These are phyloP conservation scores for Hemisphaericaspora nanyangensis DNA, from an alignment of 805 yeast genomes.

Conservation along the genomic window DNA sequence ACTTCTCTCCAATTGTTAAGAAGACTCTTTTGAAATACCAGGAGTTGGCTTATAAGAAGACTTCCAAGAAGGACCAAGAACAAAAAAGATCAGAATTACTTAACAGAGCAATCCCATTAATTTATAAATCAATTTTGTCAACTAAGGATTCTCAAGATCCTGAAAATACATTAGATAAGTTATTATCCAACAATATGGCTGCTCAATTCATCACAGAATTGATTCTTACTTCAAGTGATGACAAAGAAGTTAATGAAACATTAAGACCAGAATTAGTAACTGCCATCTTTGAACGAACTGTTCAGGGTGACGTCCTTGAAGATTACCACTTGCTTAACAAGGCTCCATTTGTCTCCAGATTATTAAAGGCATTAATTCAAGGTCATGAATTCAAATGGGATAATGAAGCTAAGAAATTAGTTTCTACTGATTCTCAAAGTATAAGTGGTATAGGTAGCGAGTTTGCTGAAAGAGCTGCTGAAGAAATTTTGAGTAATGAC, in stretches of 20 bases:
- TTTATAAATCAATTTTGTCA: conserved; percentile 50
- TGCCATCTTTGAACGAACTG: conserved; percentile 49
- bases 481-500: conserved; percentile 48
- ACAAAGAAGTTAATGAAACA: conserved; percentile 33
- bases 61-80: conserved; percentile 82
- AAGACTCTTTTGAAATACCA: conserved; percentile 60
- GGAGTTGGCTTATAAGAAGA: conserved; percentile 50
- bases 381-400: conserved; percentile 80
- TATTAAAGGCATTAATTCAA: conserved; percentile 72
- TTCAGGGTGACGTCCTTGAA: conserved; percentile 63
- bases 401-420: conserved; percentile 41
- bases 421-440: conserved; percentile 37
- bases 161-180: conserved; percentile 42
- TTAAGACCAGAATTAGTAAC: conserved; percentile 49
- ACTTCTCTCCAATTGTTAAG: conserved; percentile 67
- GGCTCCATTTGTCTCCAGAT: conserved; percentile 67
- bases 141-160: conserved; percentile 18
- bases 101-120: conserved; percentile 58
- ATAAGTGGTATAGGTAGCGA: conserved; percentile 51
- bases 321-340: conserved; percentile 66
- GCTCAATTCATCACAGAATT: conserved; percentile 81
- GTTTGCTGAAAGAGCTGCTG: conserved; percentile 53
- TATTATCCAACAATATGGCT: conserved; percentile 70
- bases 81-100: conserved; percentile 71
- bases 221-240: conserved; percentile 41